phyloP scores from a whole-genome alignment of 345 rosid genomes.

The Populus davidiana region DNA sequence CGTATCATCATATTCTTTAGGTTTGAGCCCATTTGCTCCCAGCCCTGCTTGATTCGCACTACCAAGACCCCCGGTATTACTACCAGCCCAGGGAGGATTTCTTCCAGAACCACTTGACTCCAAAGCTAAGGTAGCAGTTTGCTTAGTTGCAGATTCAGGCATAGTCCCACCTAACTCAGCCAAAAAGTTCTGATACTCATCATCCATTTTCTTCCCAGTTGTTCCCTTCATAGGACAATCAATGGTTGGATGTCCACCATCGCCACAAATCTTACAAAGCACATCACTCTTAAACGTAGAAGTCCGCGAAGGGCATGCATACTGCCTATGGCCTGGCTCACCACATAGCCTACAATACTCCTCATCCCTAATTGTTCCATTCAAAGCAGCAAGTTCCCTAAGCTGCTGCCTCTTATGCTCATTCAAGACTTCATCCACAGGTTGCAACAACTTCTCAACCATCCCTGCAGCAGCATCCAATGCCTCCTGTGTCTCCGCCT shows the following conservation, averaged over 20 bases:
- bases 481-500: conserved; percentile 88
- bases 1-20: conserved; percentile 88
- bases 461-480: conserved; percentile 94
- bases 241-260: conserved; percentile 97
- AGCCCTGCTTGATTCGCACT: conserved; percentile 75
- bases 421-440: conserved; percentile 92
- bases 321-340: conserved; percentile 92
- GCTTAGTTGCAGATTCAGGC: conserved; percentile 86
- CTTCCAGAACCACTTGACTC: conserved; percentile 65
- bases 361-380: conserved; percentile 98
- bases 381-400: conserved; percentile 91
- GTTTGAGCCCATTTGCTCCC: conserved; percentile 60
- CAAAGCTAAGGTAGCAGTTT: conserved; percentile 55
- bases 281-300: conserved; percentile 97
- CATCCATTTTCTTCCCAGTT: conserved; percentile 96
- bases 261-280: conserved; percentile 97
- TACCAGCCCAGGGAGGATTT: conserved; percentile 90
- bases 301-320: conserved; percentile 82
- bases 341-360: conserved; percentile 91
- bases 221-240: conserved; percentile 97
- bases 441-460: conserved; percentile 96
- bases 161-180: conserved; percentile 88
- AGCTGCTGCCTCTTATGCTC: conserved; percentile 99
- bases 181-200: conserved; percentile 92
- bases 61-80: conserved; percentile 49